A percentile compares a stretch with the other conserved stretches of the same genome.
phyloP scores from a whole-genome alignment of 768 basidiomycete species.

The Kwoniella bestiolae region DNA sequence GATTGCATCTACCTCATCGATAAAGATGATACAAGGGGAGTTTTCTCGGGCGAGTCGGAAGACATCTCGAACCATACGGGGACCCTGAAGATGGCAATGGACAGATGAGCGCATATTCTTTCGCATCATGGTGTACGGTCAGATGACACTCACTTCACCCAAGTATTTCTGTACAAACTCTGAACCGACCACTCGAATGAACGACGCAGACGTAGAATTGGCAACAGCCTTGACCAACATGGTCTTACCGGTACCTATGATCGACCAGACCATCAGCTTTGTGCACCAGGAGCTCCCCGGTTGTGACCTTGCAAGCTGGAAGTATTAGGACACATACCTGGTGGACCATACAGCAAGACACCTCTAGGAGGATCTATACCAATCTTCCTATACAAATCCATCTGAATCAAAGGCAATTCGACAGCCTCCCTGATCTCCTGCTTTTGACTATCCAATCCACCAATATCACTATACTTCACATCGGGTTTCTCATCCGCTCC shows the following conservation, averaged over 20 bases:
- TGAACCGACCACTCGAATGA: constrained; percentile 96
- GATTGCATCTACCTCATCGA: constrained; percentile 91
- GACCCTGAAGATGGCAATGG: constrained; percentile 63
- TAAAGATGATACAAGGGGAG: constrained; percentile 96
- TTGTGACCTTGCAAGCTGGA: too few relatives aligned
- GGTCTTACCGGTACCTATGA: constrained; percentile 89
- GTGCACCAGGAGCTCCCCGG: too few relatives aligned
- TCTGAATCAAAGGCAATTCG: constrained; percentile 80
- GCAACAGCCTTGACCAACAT: constrained; percentile 99
- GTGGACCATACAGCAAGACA: constrained; percentile 94
- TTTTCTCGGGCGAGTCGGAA: constrained; percentile 98
- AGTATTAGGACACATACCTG: constrained; percentile 65
- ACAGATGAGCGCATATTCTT: neutral
- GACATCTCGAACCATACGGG: constrained; percentile 99
- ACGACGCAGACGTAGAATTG: constrained; percentile 92
- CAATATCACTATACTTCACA: constrained; percentile 89
- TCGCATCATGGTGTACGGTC: neutral
- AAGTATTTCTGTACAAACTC: constrained; percentile 99
- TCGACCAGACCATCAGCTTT: too few relatives aligned
- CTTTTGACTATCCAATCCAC: constrained; percentile 96
- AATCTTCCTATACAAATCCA: constrained; percentile 98
- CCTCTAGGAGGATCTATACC: constrained; percentile 98
- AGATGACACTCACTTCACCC: constrained; percentile 68
- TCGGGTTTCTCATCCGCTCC: constrained; percentile 93
- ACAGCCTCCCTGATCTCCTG: constrained; percentile 99